Base-by-base conservation (phyloP, 768 basidiomycete genomes). In the Lyophyllum semitale region DNA sequence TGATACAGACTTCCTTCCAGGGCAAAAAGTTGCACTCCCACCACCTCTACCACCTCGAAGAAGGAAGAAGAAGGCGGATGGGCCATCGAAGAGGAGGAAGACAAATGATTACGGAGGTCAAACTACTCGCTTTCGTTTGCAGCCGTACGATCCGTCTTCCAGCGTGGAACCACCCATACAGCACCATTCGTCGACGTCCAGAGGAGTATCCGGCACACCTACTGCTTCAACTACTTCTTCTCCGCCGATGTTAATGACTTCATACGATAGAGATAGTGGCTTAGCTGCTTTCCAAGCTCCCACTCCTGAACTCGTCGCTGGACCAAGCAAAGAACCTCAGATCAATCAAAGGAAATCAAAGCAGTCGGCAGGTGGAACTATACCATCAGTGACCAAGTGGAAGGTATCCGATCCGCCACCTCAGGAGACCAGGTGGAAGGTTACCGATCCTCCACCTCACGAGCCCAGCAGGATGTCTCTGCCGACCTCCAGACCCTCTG, bases 101-200 rank as follows among this genome's bases (percentile, higher is more conserved):
- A 59, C 63, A 18, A 69, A 71, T 23, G 74, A 73, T 8, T 84
- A 74, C 61, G 71, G 76, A 26, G 65, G 71, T n/a, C 80, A 83
- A 54, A 80, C 78, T 1, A 63, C 67, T 41, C 75, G 76, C 29
- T 86, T 85, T 67, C 80, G 82, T 45, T 61, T 85, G n/a, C 55
- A 68, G 22, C 37, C 38, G 4, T 30, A 27, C 26, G 49, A 73
- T 55, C 68, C 73, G 25, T 66, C 75, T 8, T 63, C 72, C 6
- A 59, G 58, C 26, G 59, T 62, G n/a, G 64, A 65, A 32, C 70
- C 71, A 32, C 70, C 77, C 23, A 12, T 22, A 3, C 47, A 35
- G 12, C 18, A 18, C 17, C 7, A 18, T 20, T 23, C 27, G 11
- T 27, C 22, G 35, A 30, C 51, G 26, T 22, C 38, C 4, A 25